Conservation (phyloP, 163 green algal species). For the Scenedesmus sp. region DNA sequence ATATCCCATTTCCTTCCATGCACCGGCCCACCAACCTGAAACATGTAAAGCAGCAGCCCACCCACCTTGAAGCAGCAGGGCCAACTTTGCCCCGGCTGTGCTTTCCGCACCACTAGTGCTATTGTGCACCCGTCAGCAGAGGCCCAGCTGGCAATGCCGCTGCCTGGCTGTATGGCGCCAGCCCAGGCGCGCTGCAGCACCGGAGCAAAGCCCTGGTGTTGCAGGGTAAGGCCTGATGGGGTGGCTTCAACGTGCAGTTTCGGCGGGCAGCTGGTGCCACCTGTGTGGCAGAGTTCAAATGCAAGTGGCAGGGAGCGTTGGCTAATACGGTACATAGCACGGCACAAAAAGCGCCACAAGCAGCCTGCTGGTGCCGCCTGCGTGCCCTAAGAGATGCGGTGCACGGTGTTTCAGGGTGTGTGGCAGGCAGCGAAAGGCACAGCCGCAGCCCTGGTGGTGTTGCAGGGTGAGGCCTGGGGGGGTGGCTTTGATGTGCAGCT, state of each 20-base stretch:
- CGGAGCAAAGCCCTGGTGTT: constrained; percentile 37
- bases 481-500: constrained; percentile 22
- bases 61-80: constrained; percentile 35
- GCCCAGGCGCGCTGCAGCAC: constrained; percentile 22
- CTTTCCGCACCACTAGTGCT: constrained; percentile 32
- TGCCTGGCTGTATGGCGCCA: background rate
- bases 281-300: background rate
- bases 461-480: background rate
- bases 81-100: constrained; percentile 23
- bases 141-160: background rate
- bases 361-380: too few species aligned
- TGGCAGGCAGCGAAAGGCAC: too few species aligned
- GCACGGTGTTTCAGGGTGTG: too few species aligned
- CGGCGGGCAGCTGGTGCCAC: background rate
- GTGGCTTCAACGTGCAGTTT: constrained; percentile 24
- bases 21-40: too few species aligned
- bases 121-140: background rate
- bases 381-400: too few species aligned
- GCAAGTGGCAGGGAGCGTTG: background rate
- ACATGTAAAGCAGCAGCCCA: background rate
- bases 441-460: constrained; percentile 23
- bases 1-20: background rate
- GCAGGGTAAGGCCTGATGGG: background rate
- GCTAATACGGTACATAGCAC: too few species aligned
- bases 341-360: too few species aligned